These are phyloP conservation scores for Saraca asoca DNA, from an alignment of 331 rosid species.

Conservation along the genomic window DNA sequence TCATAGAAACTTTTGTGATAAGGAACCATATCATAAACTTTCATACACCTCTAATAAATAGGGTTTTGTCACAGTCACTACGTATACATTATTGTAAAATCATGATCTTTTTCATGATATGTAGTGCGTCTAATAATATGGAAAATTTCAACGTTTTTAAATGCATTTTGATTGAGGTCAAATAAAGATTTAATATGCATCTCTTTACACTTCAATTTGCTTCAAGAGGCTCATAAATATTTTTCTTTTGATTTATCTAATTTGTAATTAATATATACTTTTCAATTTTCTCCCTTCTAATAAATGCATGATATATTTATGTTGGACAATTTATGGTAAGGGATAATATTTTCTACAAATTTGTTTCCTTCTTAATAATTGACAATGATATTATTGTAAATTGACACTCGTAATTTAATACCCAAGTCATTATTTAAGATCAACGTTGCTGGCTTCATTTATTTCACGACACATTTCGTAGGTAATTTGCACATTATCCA, in stretches of 20 bases:
- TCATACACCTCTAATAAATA: background rate
- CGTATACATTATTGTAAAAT: background rate
- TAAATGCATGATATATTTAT: constrained; percentile 48
- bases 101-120: background rate
- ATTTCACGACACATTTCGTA: constrained; percentile 47
- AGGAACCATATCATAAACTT: background rate
- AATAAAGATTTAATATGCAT: background rate
- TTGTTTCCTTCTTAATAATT: constrained; percentile 44
- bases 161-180: too few relatives aligned
- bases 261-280: constrained; percentile 32
- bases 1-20: background rate
- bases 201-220: background rate
- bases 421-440: constrained; percentile 46
- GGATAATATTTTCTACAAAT: constrained; percentile 41
- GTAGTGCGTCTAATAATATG: too few relatives aligned
- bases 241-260: constrained; percentile 22
- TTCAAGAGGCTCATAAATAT: constrained; percentile 25
- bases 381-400: constrained; percentile 48
- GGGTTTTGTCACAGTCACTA: background rate
- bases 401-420: constrained; percentile 43
- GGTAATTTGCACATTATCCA: constrained; percentile 14
- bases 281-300: constrained; percentile 32
- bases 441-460: constrained; percentile 48
- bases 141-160: too few relatives aligned
- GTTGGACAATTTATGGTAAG: constrained; percentile 44